phyloP scores from a whole-genome alignment of 768 basidiomycete genomes.

The Suillus placidus region DNA sequence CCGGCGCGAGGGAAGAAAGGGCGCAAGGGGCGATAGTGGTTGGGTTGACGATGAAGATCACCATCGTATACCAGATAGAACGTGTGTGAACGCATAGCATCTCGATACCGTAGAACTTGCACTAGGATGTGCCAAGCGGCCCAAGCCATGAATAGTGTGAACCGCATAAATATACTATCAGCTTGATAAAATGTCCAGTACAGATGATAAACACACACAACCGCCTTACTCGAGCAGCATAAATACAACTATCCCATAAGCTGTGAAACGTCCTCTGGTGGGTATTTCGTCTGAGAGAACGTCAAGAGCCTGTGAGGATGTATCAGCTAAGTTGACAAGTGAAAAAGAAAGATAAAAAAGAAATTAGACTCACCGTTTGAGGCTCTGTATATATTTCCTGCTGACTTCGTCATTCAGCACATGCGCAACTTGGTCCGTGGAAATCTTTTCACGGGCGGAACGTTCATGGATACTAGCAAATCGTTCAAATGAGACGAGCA shows the following conservation, averaged over 20 bases:
- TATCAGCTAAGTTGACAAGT: slow-evolving; percentile 10
- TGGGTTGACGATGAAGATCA: background rate
- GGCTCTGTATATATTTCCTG: slow-evolving; percentile 96
- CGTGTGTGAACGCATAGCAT: background rate
- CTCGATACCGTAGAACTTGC: background rate
- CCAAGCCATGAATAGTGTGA: background rate
- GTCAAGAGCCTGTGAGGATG: slow-evolving; percentile 72
- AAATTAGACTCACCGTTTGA: slow-evolving; percentile 74
- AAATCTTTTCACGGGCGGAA: slow-evolving; percentile 97
- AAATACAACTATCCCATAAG: slow-evolving; percentile 73
- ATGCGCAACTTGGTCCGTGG: slow-evolving; percentile 95
- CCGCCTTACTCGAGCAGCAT: background rate
- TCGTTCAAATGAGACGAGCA: background rate
- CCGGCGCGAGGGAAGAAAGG: slow-evolving; percentile 30
- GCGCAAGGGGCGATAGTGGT: slow-evolving; percentile 32
- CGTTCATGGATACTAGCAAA: slow-evolving; percentile 88
- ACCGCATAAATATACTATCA: slow-evolving; percentile 5
- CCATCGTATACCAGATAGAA: background rate
- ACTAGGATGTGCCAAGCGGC: background rate
- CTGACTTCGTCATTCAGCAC: slow-evolving; percentile 99
- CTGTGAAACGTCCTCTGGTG: slow-evolving; percentile 88
- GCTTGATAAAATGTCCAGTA: slow-evolving; percentile 14
- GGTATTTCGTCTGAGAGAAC: slow-evolving; percentile 95
- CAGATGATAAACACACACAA: slow-evolving; percentile 9
- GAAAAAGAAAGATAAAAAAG: background rate